Percentiles rank a stretch among this genome's conserved stretches.
Evolutionary conservation across 257 asterid species (phyloP).

Genomic region (Ballota nigra): DNA sequence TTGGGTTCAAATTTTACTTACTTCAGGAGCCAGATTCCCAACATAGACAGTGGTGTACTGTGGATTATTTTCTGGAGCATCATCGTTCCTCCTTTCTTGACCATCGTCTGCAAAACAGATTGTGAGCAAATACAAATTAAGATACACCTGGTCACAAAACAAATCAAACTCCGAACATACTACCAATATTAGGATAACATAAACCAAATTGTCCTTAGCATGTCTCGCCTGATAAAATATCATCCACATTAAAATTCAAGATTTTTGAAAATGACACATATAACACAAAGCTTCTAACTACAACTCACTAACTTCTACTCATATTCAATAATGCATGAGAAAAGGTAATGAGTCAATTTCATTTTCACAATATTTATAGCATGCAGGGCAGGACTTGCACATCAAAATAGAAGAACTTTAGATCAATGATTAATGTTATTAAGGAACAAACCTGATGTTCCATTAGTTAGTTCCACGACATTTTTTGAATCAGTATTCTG

Average conservation of each 20-base stretch:
- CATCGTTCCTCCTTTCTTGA: slow-evolving; percentile 57
- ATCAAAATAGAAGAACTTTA: neutral
- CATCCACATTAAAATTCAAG: neutral
- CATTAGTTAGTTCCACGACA: slow-evolving; percentile 60
- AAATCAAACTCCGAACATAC: neutral
- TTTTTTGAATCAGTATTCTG: slow-evolving; percentile 54
- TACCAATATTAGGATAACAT: neutral
- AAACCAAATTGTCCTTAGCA: neutral
- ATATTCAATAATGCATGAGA: neutral
- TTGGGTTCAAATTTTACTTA: slow-evolving; percentile 28
- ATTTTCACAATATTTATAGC: neutral
- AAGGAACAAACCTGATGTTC: slow-evolving; percentile 52
- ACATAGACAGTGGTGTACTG: slow-evolving; percentile 84
- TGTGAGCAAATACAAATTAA: neutral
- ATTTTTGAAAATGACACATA: neutral
- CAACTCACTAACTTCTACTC: neutral
- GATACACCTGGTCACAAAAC: neutral
- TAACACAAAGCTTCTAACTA: neutral
- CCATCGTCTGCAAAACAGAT: slow-evolving; percentile 59
- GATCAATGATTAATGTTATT: neutral
- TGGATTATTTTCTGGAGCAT: slow-evolving; percentile 77
- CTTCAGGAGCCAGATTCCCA: slow-evolving; percentile 89
- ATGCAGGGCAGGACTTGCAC: neutral
- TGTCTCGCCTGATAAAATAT: neutral
- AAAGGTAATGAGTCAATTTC: neutral